Evolutionary conservation across 1,284 basidiomycete genomes (phyloP), one percentile per base, ranked within the genome.

Genomic region (Moesziomyces sp.): DNA sequence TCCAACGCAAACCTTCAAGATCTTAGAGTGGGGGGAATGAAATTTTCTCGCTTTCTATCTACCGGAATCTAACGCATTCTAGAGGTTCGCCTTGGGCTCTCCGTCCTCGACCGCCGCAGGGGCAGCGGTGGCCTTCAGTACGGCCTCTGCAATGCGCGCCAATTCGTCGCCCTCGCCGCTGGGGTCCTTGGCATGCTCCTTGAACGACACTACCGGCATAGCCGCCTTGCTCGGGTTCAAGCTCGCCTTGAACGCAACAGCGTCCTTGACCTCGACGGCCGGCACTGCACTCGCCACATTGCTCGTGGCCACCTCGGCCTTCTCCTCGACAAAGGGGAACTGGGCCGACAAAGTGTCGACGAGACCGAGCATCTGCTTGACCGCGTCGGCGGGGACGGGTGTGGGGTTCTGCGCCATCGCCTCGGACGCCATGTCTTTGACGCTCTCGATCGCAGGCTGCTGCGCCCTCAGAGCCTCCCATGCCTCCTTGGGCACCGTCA

Each of bases 161-260:
- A 74, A 53, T 42, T 70, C 48, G 10, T 67, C 63, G 0, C 44
- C 71, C 42, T 77, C 75, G 13, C 46, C 59, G 10, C 43, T 47
- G 0, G 80, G 79, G 23, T 76, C 74, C 38, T 50, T 24, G 11
- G 50, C 60, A 13, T 76, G 67, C 51, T 73, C 74, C 1, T 54
- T 60, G 46, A 72, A 75, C 21, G 68, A 58, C 52, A 59, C 60
- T 7, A 87, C 80, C 0, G 87, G 87, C 14, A 83, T 59, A 0
- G 87, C 84, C 1, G 87, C 86, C 62, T 84, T 85, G 50, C 79
- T 84, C 28, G 86, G 83, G 30, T 76, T 71, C 48, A 96, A 84
- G 8, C 86, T 80, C 34, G 88, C 87, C 86, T 91, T 94, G 87
- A 95, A 95, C 24, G 81, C 84, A 58, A 88, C 86, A n/a, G 90